These are phyloP conservation scores for Calonectria montana DNA, from an alignment of 2,329 filamentous ascomycete genomes.

Conservation along the genomic window DNA sequence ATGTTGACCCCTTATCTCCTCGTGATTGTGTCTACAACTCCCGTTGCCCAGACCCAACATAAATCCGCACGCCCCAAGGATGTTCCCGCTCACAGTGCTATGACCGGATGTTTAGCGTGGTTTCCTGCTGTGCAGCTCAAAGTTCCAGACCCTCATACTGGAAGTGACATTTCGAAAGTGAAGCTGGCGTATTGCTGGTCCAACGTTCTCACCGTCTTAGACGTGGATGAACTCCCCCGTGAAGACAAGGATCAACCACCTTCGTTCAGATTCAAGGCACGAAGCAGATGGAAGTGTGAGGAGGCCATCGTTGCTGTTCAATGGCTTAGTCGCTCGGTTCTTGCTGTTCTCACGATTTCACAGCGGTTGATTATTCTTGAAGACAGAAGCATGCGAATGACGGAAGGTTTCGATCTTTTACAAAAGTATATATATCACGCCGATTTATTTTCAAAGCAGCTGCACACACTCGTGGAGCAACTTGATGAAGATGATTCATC, in stretches of 20 bases:
- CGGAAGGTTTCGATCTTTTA: slow-evolving; percentile 92
- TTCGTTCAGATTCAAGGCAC: slow-evolving; percentile 80
- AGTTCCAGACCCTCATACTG: slow-evolving; percentile 73
- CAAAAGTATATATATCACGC: slow-evolving; percentile 92
- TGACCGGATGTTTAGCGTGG: slow-evolving; percentile 96
- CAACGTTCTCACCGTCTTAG: slow-evolving; percentile 93
- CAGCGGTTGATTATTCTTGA: slow-evolving; percentile 94
- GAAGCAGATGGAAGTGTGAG: slow-evolving; percentile 91
- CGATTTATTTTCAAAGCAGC: slow-evolving; percentile 89
- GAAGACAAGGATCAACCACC: slow-evolving; percentile 82
- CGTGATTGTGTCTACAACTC: slow-evolving; percentile 97
- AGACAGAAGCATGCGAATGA: slow-evolving; percentile 88
- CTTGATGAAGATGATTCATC: slow-evolving; percentile 87
- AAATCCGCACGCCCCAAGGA: slow-evolving; percentile 94
- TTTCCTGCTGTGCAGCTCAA: slow-evolving; percentile 97
- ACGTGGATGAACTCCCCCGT: slow-evolving; percentile 79
- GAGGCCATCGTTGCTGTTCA: slow-evolving; percentile 97
- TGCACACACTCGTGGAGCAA: slow-evolving; percentile 87
- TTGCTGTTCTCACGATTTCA: slow-evolving; percentile 92
- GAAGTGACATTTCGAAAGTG: slow-evolving; percentile 78
- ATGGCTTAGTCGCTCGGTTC: slow-evolving; percentile 93
- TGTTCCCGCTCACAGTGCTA: slow-evolving; percentile 85
- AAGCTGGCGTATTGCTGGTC: slow-evolving; percentile 99
- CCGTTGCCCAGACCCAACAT: slow-evolving; percentile 94
- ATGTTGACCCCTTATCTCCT: slow-evolving; percentile 96